Conservation (phyloP, 495 filamentous ascomycete species). For the Aspergillus mulundensis region DNA sequence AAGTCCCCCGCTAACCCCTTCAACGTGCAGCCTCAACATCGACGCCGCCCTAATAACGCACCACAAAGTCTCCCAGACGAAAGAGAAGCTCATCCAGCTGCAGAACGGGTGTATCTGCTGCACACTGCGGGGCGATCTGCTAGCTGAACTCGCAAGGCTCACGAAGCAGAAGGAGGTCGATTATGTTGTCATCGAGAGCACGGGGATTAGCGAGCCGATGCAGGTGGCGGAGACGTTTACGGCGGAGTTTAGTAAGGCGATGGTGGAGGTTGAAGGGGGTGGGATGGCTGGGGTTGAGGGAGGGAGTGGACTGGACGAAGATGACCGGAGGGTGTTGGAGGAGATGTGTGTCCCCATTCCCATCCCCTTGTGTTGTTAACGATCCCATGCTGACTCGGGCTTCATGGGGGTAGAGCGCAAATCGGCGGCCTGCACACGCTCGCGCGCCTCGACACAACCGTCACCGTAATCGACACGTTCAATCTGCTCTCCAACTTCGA, state of each 20-base stretch:
- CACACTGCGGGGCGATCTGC: conserved; percentile 54
- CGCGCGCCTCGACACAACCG: conserved; percentile 54
- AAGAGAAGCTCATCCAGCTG: conserved; percentile 55
- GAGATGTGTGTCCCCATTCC: conserved; percentile 29
- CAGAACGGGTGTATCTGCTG: conserved; percentile 64
- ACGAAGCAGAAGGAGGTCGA: conserved; percentile 47
- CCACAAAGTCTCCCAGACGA: conserved; percentile 47
- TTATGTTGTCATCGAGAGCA: conserved; percentile 59
- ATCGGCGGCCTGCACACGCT: conserved; percentile 50
- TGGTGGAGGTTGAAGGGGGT: conserved; percentile 34
- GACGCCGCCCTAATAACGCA: conserved; percentile 52
- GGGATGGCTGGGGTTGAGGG: conserved; percentile 16
- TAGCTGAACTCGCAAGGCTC: conserved; percentile 50
- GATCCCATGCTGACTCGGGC: background rate
- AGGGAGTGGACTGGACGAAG: conserved; percentile 19
- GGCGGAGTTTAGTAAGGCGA: conserved; percentile 42
- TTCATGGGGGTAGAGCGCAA: conserved; percentile 28
- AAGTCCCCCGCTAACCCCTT: background rate
- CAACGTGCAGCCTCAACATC: conserved; percentile 53
- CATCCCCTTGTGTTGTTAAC: background rate
- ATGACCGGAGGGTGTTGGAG: conserved; percentile 31
- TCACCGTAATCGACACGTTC: conserved; percentile 57
- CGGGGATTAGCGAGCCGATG: conserved; percentile 59
- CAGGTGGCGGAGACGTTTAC: conserved; percentile 61
- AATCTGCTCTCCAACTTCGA: conserved; percentile 54